Evolutionary conservation across 352 stramenopile genomes (phyloP), one percentile per base, ranked within the genome.

Genomic region (Labyrinthula sp.): DNA sequence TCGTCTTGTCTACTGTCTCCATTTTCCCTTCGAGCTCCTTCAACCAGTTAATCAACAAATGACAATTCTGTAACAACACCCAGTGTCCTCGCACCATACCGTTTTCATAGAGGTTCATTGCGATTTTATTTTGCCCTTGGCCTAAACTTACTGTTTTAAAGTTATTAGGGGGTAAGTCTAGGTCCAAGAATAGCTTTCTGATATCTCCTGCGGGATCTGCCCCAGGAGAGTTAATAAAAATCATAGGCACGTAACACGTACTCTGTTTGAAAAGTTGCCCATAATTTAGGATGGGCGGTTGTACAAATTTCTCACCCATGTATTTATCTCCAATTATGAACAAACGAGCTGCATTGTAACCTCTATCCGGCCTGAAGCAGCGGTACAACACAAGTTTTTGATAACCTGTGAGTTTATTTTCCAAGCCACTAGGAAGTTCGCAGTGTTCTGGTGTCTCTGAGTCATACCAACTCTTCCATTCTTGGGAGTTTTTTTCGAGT

Each of bases 321-420:
- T 73, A 48, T 2, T 55, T 7, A 21, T 9, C 22, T 17, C 63
- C 67, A 33, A 84, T 78, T 15, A 94, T 83, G 48, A 93, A 92
- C 22, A 88, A 58, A 52, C 91, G 89, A 55, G 89, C 88, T 7
- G 77, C 79, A 48, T 93, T 93, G 56, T 93, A 93, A 10, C 91
- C 79, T 1, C 82, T 72, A 49, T 94, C 82, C 28, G 84, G 79
- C 3, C 82, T 73, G 58, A 94, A 92, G 43, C 80, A 92, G 12
- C 82, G 65, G 40, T 84, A 86, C 10, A 93, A 60, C 3, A 84
- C 66, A n/a, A 94, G 62, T 34, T 75, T 75, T 57, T 93, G 76
- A 18, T 93, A 63, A 21, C 67, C 67, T 5, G 66, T 76, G 21
- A 91, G 66, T 23, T 66, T 75, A 2, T 68, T 57, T 0, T 65